Evolutionary conservation across 805 yeast species (phyloP).

Genomic region (Candida nitratophila): DNA sequence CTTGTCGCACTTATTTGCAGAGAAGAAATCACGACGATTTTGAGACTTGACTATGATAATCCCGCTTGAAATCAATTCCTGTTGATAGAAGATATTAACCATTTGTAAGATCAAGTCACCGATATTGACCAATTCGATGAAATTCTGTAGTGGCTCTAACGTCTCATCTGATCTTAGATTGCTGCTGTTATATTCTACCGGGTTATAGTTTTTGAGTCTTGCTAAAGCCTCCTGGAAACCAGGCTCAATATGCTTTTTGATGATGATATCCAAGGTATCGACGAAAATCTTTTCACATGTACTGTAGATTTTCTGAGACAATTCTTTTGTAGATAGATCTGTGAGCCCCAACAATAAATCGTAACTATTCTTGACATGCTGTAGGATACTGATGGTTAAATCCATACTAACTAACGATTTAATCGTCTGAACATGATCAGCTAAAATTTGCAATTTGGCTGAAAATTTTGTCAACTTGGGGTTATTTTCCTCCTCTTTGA

Average conservation of each 20-base stretch:
- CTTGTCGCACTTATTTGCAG: constrained; percentile 73
- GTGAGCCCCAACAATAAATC: constrained; percentile 48
- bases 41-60: constrained; percentile 40
- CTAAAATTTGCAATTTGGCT: constrained; percentile 72
- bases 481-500: constrained; percentile 17
- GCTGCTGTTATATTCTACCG: constrained; percentile 32
- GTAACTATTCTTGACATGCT: constrained; percentile 58
- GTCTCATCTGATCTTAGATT: constrained; percentile 16
- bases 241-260: constrained; percentile 67
- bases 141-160: constrained; percentile 80
- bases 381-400: constrained; percentile 63
- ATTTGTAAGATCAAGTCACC: constrained; percentile 92
- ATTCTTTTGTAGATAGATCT: constrained; percentile 21
- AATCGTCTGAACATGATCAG: constrained; percentile 67
- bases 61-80: constrained; percentile 55
- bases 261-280: constrained; percentile 53
- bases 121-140: constrained; percentile 84
- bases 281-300: constrained; percentile 58
- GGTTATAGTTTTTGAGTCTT: constrained; percentile 65
- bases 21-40: constrained; percentile 68
- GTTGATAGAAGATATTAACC: constrained; percentile 84
- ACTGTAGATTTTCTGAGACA: constrained; percentile 25
- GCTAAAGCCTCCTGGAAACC: constrained; percentile 81
- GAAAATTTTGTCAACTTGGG: constrained; percentile 54
- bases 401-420: constrained; percentile 76